A percentile compares a stretch with the other conserved stretches of the same genome.
phyloP scores from a whole-genome alignment of 2,329 filamentous ascomycete genomes.

The Grosmannia clavigera region DNA sequence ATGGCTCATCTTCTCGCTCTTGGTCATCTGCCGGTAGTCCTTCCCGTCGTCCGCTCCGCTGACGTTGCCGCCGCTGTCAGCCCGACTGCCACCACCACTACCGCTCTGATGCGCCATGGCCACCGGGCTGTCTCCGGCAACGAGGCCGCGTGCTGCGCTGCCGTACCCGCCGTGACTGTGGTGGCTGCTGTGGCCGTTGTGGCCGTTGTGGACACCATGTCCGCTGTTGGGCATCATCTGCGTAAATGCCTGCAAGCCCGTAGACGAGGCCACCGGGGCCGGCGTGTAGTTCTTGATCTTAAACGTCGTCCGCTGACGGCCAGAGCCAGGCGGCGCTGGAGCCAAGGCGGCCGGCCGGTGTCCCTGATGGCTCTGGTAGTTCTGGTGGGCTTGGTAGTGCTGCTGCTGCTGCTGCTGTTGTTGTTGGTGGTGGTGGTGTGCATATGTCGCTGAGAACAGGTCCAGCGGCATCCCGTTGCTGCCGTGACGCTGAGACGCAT shows the following conservation, averaged over 20 bases:
- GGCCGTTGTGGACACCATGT: not conserved
- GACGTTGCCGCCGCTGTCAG: slow-evolving; percentile 8
- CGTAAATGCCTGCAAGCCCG: slow-evolving; percentile 11
- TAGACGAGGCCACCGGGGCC: slow-evolving; percentile 7
- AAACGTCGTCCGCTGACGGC: slow-evolving; percentile 17
- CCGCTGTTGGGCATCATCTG: slow-evolving; percentile 11
- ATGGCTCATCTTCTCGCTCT: slow-evolving; percentile 54
- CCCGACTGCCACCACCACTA: not conserved
- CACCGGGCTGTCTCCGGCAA: not conserved
- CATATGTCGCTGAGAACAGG: not conserved
- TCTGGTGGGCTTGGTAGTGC: not conserved
- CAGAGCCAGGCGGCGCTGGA: slow-evolving; percentile 6
- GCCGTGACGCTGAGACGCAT: not conserved
- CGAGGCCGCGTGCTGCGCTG: not conserved
- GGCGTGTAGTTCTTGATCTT: slow-evolving; percentile 22
- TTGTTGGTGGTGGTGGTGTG: not conserved
- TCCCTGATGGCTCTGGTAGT: not conserved
- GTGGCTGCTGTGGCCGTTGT: not conserved
- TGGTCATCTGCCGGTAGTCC: slow-evolving; percentile 49
- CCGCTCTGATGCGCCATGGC: not conserved
- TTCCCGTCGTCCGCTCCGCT: slow-evolving; percentile 28
- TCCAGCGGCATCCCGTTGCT: not conserved
- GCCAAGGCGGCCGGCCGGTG: slow-evolving; percentile 3
- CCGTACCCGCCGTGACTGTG: not conserved
- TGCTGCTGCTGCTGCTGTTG: not conserved